Percentiles rank a stretch among this genome's conserved stretches.
Conservation (phyloP, 2,329 filamentous ascomycete genomes). For the Neopestalotiopsis rosae region DNA sequence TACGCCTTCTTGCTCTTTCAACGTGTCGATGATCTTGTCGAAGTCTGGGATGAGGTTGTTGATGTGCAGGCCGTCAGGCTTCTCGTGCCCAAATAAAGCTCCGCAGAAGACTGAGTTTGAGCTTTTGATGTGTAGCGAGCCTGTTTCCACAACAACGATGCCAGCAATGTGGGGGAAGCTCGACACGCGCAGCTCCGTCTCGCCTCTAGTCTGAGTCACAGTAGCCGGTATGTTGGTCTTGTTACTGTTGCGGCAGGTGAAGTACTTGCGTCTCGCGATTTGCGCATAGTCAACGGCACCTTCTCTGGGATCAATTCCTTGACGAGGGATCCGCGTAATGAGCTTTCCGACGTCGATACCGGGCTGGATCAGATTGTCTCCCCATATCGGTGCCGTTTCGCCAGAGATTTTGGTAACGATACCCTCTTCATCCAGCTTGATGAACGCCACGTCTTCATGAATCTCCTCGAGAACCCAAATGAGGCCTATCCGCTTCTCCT, state of each 20-base stretch:
- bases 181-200: conserved; percentile 80
- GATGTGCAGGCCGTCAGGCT: conserved; percentile 80
- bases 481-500: conserved; percentile 90
- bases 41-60: conserved; percentile 85
- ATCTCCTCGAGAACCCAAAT: conserved; percentile 99
- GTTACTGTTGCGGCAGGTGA: conserved; percentile 81
- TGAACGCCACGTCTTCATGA: conserved; percentile 84
- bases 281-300: conserved; percentile 81
- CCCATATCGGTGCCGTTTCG: conserved; percentile 88
- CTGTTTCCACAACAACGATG: conserved; percentile 88
- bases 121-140: conserved; percentile 80
- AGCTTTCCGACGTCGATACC: conserved; percentile 80
- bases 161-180: conserved; percentile 98
- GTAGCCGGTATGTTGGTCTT: conserved; percentile 84
- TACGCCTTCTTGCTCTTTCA: conserved; percentile 87
- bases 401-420: conserved; percentile 73
- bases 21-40: conserved; percentile 78
- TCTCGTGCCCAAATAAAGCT: conserved; percentile 87
- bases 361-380: conserved; percentile 66
- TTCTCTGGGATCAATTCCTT: conserved; percentile 71
- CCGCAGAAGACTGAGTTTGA: conserved; percentile 95
- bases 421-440: conserved; percentile 80
- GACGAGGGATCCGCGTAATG: conserved; percentile 81
- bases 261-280: conserved; percentile 75
- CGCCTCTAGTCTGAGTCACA: conserved; percentile 73